Evolutionary conservation across 2,329 filamentous ascomycete genomes (phyloP).

Genomic region (Colletotrichum paranaense): DNA sequence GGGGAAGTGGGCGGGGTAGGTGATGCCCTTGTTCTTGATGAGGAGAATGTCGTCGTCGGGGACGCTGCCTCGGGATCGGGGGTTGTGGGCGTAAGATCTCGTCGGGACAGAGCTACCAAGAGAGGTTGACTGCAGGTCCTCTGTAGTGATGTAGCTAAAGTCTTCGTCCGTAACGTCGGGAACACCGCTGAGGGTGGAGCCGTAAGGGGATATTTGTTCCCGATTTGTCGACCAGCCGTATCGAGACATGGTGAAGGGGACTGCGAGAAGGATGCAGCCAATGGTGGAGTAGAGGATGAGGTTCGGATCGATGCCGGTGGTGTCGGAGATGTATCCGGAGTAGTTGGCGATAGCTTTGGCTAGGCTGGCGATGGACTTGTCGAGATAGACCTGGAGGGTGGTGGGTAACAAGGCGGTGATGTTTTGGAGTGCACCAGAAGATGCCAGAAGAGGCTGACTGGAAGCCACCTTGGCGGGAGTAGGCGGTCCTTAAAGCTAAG

Average conservation of each 20-base stretch:
- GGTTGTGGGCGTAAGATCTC: slow-evolving; percentile 51
- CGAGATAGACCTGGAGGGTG: slow-evolving; percentile 64
- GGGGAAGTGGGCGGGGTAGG: slow-evolving; percentile 78
- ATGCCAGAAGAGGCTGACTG: slow-evolving; percentile 67
- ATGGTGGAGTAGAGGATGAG: slow-evolving; percentile 62
- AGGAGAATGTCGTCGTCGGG: slow-evolving; percentile 77
- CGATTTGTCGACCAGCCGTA: slow-evolving; percentile 61
- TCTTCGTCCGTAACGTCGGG: slow-evolving; percentile 79
- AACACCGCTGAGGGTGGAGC: slow-evolving; percentile 56
- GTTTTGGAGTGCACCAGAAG: slow-evolving; percentile 72
- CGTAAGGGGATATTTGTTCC: slow-evolving; percentile 64
- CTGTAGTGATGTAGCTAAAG: slow-evolving; percentile 85
- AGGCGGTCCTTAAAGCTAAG: slow-evolving; percentile 39
- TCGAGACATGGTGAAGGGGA: slow-evolving; percentile 65
- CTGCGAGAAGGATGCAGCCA: slow-evolving; percentile 58
- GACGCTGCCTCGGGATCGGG: slow-evolving; percentile 48
- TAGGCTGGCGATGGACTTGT: slow-evolving; percentile 62
- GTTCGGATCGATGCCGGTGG: slow-evolving; percentile 60
- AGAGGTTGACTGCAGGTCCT: slow-evolving; percentile 69
- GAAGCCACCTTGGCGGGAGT: slow-evolving; percentile 71
- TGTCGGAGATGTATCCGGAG: slow-evolving; percentile 63
- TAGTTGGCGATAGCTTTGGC: slow-evolving; percentile 59
- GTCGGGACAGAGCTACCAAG: slow-evolving; percentile 47
- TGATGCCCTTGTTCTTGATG: slow-evolving; percentile 74
- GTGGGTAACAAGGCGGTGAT: slow-evolving; percentile 61